A percentile compares a stretch with the other conserved stretches of the same genome.
phyloP scores from a whole-genome alignment of 805 yeast genomes.

The Starmerella asiatica region DNA sequence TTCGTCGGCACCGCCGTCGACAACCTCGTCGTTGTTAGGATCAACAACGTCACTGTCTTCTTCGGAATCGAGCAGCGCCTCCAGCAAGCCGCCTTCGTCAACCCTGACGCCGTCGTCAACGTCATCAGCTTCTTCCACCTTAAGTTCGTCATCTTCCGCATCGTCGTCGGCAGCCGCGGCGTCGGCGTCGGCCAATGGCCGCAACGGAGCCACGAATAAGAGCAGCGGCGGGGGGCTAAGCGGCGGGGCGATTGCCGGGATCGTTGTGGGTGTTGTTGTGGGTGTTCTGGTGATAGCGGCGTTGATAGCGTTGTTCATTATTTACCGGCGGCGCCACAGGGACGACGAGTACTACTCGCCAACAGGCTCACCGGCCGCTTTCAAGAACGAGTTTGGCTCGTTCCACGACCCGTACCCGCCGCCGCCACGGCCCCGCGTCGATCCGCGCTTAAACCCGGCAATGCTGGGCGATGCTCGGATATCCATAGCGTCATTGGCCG shows the following conservation, averaged over 20 bases:
- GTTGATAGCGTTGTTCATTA: conserved; percentile 30
- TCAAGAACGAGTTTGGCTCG: conserved; percentile 20
- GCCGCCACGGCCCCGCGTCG: conserved; percentile 31
- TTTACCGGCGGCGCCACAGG: conserved; percentile 34
- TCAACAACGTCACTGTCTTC: neutral
- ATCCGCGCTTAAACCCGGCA: conserved; percentile 57
- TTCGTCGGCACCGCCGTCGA: conserved; percentile 9
- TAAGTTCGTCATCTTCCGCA: conserved; percentile 1
- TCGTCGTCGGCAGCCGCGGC: conserved; percentile 20
- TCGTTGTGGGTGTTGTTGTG: conserved; percentile 41
- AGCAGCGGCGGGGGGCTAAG: conserved; percentile 21
- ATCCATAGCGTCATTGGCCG: conserved; percentile 76
- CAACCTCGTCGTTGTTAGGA: neutral
- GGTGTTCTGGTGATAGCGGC: conserved; percentile 34
- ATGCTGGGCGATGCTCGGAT: conserved; percentile 66
- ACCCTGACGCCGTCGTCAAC: conserved; percentile 1
- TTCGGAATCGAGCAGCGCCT: neutral
- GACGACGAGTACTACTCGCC: conserved; percentile 31
- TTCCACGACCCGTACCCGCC: conserved; percentile 17
- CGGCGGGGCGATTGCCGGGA: conserved; percentile 48
- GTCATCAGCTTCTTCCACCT: neutral
- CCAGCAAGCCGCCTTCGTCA: neutral
- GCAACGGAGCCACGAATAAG: conserved; percentile 3
- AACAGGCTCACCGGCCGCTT: conserved; percentile 21
- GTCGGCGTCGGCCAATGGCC: conserved; percentile 1